Base-by-base conservation (phyloP, 2,329 filamentous ascomycete species). In the Trichoderma atroviride region DNA sequence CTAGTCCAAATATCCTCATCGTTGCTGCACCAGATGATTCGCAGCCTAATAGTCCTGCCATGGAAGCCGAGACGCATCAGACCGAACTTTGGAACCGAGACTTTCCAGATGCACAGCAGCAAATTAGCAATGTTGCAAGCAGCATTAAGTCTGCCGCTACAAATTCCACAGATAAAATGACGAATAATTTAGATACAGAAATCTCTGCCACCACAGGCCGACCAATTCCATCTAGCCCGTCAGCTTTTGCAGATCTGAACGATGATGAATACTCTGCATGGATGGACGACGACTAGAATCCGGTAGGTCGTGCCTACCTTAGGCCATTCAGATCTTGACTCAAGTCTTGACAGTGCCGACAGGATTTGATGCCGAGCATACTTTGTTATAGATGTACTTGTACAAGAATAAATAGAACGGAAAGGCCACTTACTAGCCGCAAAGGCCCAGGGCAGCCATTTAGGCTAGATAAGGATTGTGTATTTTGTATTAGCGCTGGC, bases 1-100 rank as follows among this genome's bases (percentile, higher is more conserved):
- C 78, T 9, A 76, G 84, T 7, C 86, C 89, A 70, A 83, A 82
- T 10, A 77, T 92, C 52, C 81, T 92, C 5, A 86, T 92, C 19
- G 88, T 92, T 14, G 86, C 87, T 69, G 89, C 89, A 1, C 90
- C 89, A 0, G 80, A 81, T 13, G 89, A 91, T 71, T 91, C 88
- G 4, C 85, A 87, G 70, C 87, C 87, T 2, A 80, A 81, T 2
- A 87, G 86, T 5, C 87, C 87, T 1, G 73, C 80, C 6, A 77
- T 75, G 9, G 84, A 83, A 24, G 77, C 80, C 13, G 71, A 73
- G 14, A 61, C 68, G 1, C 73, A 65, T 22, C 61, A 68, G 35
- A 70, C 73, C 33, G 65, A 69, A 19, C 56, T 71, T 22, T 66
- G 63, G 63, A 50, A 66, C 16, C 33, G 53, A 57, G 63, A 66